Conservation (phyloP, 352 stramenopile species). For the Blastocystis sp. region DNA sequence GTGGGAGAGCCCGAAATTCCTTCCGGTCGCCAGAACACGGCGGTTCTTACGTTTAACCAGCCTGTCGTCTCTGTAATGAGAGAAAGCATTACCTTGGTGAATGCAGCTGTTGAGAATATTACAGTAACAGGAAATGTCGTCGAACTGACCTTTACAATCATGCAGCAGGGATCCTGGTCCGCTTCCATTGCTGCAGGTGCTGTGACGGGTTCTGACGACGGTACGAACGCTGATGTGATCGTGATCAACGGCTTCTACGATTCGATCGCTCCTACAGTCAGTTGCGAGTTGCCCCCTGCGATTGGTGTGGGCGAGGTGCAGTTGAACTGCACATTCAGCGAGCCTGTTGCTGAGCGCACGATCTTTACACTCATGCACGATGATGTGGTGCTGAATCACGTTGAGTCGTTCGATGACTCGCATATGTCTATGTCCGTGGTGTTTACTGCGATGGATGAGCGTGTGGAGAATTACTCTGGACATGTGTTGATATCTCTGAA, state of each 20-base stretch:
- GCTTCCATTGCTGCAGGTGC: not conserved
- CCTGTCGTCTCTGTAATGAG: not conserved
- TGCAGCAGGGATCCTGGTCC: slow-evolving; percentile 1
- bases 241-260: not conserved
- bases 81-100: not conserved
- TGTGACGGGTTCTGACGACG: not conserved
- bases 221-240: not conserved
- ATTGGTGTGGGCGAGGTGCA: not conserved
- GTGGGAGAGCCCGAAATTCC: not conserved
- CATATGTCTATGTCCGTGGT: not conserved
- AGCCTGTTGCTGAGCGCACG: not conserved
- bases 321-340: not conserved
- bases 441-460: not conserved
- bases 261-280: not conserved
- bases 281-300: not conserved
- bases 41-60: not conserved
- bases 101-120: not conserved
- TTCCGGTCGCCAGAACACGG: not conserved
- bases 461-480: not conserved
- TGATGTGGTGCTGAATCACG: not conserved
- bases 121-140: not conserved
- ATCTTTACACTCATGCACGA: slow-evolving; percentile 7
- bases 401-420: not conserved
- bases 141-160: not conserved
- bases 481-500: not conserved